phyloP scores from a whole-genome alignment of 257 asterid genomes.

The Penstemon eatonii region DNA sequence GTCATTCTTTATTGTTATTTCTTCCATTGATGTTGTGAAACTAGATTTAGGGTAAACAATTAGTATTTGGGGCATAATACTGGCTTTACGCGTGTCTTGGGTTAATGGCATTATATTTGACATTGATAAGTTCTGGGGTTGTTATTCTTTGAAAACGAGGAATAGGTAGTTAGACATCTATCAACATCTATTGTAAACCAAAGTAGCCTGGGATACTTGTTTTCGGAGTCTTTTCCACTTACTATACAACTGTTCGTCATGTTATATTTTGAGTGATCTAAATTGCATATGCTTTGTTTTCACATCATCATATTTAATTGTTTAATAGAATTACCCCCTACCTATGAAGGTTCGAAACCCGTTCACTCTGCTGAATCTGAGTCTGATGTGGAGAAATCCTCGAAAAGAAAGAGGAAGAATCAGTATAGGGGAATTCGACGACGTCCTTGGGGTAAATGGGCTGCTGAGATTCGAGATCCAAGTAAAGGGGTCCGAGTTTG shows the following conservation, averaged over 20 bases:
- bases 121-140: no score
- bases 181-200: no score
- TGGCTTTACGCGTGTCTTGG: no score
- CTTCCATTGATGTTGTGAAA: no score
- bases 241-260: neutral
- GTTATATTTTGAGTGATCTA: neutral
- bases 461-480: constrained; percentile 99
- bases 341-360: constrained; percentile 42
- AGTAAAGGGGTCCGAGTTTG: constrained; percentile 95
- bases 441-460: constrained; percentile 99
- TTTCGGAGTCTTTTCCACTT: no score
- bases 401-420: constrained; percentile 90
- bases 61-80: no score
- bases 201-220: no score
- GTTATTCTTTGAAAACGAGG: no score
- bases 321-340: neutral
- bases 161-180: no score
- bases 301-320: neutral
- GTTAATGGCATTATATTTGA: no score
- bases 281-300: neutral
- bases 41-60: no score
- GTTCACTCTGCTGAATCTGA: constrained; percentile 42
- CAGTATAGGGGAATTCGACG: constrained; percentile 95
- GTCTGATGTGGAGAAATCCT: constrained; percentile 60
- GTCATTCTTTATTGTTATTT: no score